Evolutionary conservation across 2,329 filamentous ascomycete genomes (phyloP).

Genomic region (Neopestalotiopsis clavispora): DNA sequence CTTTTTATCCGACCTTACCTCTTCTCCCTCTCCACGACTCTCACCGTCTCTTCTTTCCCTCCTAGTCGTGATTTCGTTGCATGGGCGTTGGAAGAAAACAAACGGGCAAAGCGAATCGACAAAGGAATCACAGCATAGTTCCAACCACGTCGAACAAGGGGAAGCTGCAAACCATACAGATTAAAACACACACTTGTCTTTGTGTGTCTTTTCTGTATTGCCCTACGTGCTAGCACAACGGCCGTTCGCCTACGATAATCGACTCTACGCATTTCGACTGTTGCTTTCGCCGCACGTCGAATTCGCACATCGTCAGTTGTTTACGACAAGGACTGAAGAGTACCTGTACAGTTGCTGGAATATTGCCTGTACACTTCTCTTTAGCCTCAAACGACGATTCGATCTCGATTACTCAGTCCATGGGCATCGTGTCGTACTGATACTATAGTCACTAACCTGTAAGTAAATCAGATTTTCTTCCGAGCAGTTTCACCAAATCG

Average conservation of each 20-base stretch:
- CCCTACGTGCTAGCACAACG: neutral
- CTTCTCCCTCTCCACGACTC: neutral
- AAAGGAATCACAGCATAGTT: neutral
- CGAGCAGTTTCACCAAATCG: neutral
- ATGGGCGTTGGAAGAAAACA: slow-evolving; percentile 2
- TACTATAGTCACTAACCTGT: neutral
- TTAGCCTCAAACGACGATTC: slow-evolving; percentile 20
- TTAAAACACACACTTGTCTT: neutral
- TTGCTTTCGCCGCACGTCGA: neutral
- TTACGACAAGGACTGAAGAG: neutral
- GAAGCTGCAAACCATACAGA: neutral
- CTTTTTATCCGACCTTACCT: neutral
- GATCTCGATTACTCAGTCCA: slow-evolving; percentile 13
- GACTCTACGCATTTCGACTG: neutral
- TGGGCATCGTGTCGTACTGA: neutral
- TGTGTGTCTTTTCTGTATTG: neutral
- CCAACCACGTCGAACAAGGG: neutral
- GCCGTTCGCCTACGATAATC: neutral
- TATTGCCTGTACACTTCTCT: slow-evolving; percentile 41
- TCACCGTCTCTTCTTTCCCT: neutral
- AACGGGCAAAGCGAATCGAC: slow-evolving; percentile 5
- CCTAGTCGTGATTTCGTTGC: neutral
- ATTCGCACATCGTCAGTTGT: neutral
- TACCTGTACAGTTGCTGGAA: slow-evolving; percentile 44
- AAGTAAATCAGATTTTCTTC: neutral